Percentiles rank a stretch among this genome's conserved stretches.
Evolutionary conservation across 2,329 filamentous ascomycete species (phyloP).

Genomic region (Venturia asperata): DNA sequence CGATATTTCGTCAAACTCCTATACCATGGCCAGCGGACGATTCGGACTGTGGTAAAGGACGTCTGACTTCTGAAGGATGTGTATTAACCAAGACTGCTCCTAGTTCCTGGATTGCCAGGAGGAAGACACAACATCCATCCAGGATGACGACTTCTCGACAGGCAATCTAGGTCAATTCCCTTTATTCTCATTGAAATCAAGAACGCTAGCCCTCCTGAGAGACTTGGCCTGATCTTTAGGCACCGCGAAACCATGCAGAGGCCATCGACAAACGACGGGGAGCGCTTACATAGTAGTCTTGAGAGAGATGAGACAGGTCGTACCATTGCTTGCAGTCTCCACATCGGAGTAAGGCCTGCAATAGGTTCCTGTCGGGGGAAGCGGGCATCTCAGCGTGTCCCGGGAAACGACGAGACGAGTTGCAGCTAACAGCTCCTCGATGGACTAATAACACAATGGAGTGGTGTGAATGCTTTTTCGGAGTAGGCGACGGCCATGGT

Average conservation of each 20-base stretch:
- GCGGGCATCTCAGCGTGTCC: background rate
- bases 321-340: slow-evolving; percentile 46
- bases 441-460: background rate
- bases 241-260: background rate
- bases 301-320: background rate
- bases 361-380: background rate
- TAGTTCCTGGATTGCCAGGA: background rate
- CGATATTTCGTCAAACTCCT: background rate
- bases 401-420: background rate
- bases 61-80: background rate
- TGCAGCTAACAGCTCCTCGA: background rate
- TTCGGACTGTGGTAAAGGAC: background rate
- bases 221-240: background rate
- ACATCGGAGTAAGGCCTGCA: slow-evolving; percentile 39
- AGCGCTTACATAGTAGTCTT: too few species aligned
- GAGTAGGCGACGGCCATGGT: background rate
- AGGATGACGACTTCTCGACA: background rate
- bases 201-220: background rate
- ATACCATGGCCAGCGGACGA: background rate
- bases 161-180: too few species aligned
- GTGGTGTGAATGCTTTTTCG: too few species aligned
- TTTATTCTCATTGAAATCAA: background rate
- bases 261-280: background rate
- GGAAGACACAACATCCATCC: background rate
- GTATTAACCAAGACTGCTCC: background rate